Percentiles rank a stretch among this genome's conserved stretches.
Evolutionary conservation across 2,329 filamentous ascomycete genomes (phyloP).

Genomic region (Penicillium capsulatum): DNA sequence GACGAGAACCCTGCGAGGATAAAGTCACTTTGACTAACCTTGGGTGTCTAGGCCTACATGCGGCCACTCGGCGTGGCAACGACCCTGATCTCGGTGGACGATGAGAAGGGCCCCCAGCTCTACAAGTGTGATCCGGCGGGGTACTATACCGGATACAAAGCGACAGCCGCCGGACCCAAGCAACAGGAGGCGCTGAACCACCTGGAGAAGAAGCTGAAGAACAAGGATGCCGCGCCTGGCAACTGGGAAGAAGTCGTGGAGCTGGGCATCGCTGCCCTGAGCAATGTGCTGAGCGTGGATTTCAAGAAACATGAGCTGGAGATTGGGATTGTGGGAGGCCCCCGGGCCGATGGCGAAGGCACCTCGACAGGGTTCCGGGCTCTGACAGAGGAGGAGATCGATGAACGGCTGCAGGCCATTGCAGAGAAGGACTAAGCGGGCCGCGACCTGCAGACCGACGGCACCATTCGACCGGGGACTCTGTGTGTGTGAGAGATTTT

Average conservation of each 20-base stretch:
- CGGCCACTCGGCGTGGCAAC: constrained; percentile 92
- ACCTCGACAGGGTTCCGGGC: constrained; percentile 75
- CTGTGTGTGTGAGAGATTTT: constrained; percentile 1
- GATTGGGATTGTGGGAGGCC: constrained; percentile 92
- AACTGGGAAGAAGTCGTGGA: constrained; percentile 97
- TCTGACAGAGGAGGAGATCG: constrained; percentile 95
- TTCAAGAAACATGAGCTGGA: constrained; percentile 99
- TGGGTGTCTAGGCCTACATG: constrained; percentile 74
- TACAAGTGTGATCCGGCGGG: constrained; percentile 98
- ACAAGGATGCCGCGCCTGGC: constrained; percentile 91
- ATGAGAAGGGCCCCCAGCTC: constrained; percentile 85
- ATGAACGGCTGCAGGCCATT: constrained; percentile 95
- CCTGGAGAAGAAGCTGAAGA: constrained; percentile 99
- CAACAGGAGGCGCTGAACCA: constrained; percentile 98
- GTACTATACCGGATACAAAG: constrained; percentile 98
- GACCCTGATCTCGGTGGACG: constrained; percentile 89
- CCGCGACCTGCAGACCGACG: constrained; percentile 10
- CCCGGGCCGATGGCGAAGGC: constrained; percentile 76
- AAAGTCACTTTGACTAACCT: neutral
- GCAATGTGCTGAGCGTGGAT: constrained; percentile 95
- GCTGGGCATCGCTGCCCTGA: constrained; percentile 89
- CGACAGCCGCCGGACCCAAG: constrained; percentile 93
- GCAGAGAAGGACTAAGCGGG: constrained; percentile 86
- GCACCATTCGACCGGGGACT: neutral
- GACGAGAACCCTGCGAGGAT: neutral